Conservation (phyloP, 2,329 filamentous ascomycete species). For the Neoscytalidium dimidiatum region DNA sequence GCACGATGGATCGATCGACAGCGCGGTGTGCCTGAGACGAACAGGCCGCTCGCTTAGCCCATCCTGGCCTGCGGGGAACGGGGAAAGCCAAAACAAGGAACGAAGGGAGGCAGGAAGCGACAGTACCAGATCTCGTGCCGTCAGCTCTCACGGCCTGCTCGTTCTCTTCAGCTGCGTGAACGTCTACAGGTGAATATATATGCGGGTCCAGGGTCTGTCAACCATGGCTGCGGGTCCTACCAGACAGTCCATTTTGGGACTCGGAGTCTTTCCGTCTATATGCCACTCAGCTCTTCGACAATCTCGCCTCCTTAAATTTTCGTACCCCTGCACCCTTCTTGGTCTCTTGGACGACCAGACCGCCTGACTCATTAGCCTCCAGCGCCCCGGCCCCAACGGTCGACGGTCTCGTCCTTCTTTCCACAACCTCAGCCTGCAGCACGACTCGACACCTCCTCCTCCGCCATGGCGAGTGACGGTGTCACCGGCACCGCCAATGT, state of each 20-base stretch:
- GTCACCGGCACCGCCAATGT: not conserved
- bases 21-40: slow-evolving; percentile 2
- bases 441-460: not conserved
- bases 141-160: too few relatives aligned
- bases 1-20: not conserved
- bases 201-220: not conserved
- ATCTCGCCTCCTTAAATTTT: not conserved
- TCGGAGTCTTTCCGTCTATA: not conserved
- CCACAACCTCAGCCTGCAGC: not conserved
- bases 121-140: not conserved
- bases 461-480: slow-evolving; percentile 3
- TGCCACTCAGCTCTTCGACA: not conserved
- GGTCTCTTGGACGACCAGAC: not conserved
- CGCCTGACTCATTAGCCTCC: not conserved
- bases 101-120: slow-evolving; percentile 1
- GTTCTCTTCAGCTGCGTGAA: not conserved
- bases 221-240: not conserved
- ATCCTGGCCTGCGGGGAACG: slow-evolving; percentile 3
- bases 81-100: not conserved
- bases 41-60: not conserved
- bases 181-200: not conserved
- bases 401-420: not conserved
- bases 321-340: not conserved
- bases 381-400: not conserved
- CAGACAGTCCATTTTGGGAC: slow-evolving; percentile 12